Conservation (phyloP, 2,329 filamentous ascomycete genomes). For the Calonectria montana region DNA sequence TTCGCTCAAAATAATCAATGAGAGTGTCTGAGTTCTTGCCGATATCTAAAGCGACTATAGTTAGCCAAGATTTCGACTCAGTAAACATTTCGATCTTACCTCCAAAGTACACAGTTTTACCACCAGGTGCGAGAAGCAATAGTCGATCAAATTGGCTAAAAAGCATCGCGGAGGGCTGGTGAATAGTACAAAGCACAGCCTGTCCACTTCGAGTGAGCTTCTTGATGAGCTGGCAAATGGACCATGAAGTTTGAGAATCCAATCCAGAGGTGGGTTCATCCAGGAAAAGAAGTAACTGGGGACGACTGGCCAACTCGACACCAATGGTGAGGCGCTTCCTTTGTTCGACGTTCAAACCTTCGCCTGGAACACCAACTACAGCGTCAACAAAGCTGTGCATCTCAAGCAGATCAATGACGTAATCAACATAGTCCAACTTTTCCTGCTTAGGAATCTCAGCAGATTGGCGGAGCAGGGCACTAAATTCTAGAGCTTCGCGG, state of each 20-base stretch:
- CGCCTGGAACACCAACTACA: slow-evolving; percentile 88
- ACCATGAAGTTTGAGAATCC: slow-evolving; percentile 95
- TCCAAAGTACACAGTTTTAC: slow-evolving; percentile 84
- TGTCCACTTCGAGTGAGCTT: slow-evolving; percentile 91
- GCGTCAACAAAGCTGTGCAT: slow-evolving; percentile 93
- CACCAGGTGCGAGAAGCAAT: slow-evolving; percentile 80
- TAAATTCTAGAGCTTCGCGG: slow-evolving; percentile 88
- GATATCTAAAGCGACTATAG: background rate
- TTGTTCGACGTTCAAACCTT: slow-evolving; percentile 81
- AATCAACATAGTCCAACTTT: slow-evolving; percentile 88
- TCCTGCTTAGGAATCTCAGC: slow-evolving; percentile 76
- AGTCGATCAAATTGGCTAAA: slow-evolving; percentile 91
- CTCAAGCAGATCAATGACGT: slow-evolving; percentile 89
- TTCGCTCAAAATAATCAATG: slow-evolving; percentile 76
- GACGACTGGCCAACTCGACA: slow-evolving; percentile 93
- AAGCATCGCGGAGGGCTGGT: slow-evolving; percentile 93
- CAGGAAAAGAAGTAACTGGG: slow-evolving; percentile 87
- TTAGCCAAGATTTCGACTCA: background rate
- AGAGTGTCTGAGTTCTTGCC: background rate
- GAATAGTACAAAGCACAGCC: slow-evolving; percentile 94
- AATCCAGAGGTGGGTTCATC: slow-evolving; percentile 96
- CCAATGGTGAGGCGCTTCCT: slow-evolving; percentile 88
- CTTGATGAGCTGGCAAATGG: slow-evolving; percentile 86
- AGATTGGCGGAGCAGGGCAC: slow-evolving; percentile 86
- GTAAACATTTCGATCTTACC: background rate